Base-by-base conservation (phyloP, 306 rosid genomes). In the Phaseolus lunatus region DNA sequence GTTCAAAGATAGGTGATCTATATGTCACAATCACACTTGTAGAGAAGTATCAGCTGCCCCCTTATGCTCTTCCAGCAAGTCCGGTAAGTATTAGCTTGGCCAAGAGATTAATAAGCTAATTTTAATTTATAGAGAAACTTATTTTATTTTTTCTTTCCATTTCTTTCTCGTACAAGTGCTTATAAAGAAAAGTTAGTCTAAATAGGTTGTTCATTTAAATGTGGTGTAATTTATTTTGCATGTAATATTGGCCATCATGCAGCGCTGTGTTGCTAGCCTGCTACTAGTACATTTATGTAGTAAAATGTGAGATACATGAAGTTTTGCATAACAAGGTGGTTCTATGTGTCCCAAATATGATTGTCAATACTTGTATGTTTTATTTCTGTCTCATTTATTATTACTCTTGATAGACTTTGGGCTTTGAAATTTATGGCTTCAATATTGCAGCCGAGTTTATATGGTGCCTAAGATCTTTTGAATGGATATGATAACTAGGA, bases 41-140 rank as follows among this genome's bases (percentile, higher is more conserved):
- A 64, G 93, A 94, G 80, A 79, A 89, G 82, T 92, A 92, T 73
- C 85, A 73, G 80, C 89, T 92, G 68, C 98, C 98, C 7, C 96
- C 96, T 22, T 91, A 88, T 29, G 93, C 87, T 19, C 23, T 89
- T 54, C 84, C 86, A 29, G 67, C 83, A 56, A 88, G 80, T 79
- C 81, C 77, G 68, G 98, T 94, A 87, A 84, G 83, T 79, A 53
- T 43, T 41, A 41, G 3, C 4, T 41, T 41, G 10, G 10, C 47
- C 14, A 41, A 11, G 2, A 41, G 47, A 4, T 31, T 31, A n/a
- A 31, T 31, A 7, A 41, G 13, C 3, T 1, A 41, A 2, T 10
- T 41, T 41, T 10, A 9, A 10, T 12, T 41, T 11, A 3, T 41
- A 39, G 44, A 39, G 44, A 39, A 37, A 39, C 12, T 39, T 39